These are phyloP conservation scores for Lotmaria passim DNA, from an alignment of 208 protist genomes.

Conservation along the genomic window DNA sequence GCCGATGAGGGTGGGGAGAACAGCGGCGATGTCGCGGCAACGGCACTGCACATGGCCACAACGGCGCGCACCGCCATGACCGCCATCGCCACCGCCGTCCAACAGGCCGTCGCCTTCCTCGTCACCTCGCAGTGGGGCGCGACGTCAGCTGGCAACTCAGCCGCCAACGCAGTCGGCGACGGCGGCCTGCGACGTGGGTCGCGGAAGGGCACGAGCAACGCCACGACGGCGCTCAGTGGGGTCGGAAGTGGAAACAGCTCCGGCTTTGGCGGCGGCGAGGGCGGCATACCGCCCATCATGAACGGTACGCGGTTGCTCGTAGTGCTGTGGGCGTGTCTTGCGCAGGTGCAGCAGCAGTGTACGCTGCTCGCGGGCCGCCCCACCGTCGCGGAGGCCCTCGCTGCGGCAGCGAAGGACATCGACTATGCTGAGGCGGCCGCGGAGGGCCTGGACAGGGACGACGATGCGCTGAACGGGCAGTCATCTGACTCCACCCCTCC, in stretches of 20 bases:
- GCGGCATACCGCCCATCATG: not conserved
- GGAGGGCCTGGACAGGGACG: not conserved
- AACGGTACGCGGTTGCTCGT: conserved; percentile 29
- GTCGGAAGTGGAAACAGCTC: not conserved
- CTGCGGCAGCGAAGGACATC: conserved; percentile 21
- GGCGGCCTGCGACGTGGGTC: not conserved
- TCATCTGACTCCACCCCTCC: not conserved
- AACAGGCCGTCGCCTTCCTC: conserved; percentile 14
- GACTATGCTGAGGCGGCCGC: conserved; percentile 13
- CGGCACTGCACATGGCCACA: conserved; percentile 10
- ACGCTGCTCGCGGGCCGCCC: conserved; percentile 21
- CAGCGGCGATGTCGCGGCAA: not conserved
- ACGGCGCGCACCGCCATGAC: conserved; percentile 13
- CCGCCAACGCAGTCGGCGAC: not conserved
- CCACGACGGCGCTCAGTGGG: not conserved
- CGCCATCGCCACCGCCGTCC: conserved; percentile 11
- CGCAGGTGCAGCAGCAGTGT: conserved; percentile 34
- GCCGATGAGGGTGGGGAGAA: not conserved
- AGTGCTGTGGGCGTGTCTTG: conserved; percentile 21
- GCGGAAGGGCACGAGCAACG: not conserved
- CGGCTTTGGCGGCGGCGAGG: not conserved
- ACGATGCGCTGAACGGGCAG: not conserved
- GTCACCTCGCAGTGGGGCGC: not conserved
- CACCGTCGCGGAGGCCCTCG: conserved; percentile 24
- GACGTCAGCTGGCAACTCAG: not conserved